Evolutionary conservation across 192 early-diverging fungal genomes (phyloP).

Genomic region (Glomus cerebriforme): DNA sequence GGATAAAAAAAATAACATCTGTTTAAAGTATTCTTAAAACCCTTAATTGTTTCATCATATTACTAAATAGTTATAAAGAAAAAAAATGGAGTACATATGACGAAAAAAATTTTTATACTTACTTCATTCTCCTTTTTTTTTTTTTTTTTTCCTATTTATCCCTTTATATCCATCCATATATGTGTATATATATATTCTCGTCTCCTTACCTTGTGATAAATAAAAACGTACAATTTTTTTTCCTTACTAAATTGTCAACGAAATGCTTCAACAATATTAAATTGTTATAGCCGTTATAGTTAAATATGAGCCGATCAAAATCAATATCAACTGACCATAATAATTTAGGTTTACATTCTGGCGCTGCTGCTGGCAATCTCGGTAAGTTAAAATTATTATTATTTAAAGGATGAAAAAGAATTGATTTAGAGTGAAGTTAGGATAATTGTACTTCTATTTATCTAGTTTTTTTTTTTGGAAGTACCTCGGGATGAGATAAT

Average conservation of each 20-base stretch:
- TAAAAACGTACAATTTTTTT: not conserved
- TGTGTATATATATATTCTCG: too few species aligned
- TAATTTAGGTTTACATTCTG: conserved; percentile 51
- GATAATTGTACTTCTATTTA: too few species aligned
- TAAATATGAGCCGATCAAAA: not conserved
- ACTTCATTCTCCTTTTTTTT: not conserved
- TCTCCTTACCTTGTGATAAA: too few species aligned
- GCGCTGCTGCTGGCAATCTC: conserved; percentile 56
- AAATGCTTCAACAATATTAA: not conserved
- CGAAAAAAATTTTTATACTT: not conserved
- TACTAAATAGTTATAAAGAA: not conserved
- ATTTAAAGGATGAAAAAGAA: not conserved
- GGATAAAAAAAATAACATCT: not conserved
- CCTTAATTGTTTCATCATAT: not conserved
- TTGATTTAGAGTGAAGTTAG: too few species aligned
- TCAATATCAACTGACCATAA: not conserved
- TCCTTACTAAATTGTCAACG: not conserved
- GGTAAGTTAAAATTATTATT: conserved; percentile 38
- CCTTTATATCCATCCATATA: not conserved
- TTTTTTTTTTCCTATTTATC: too few species aligned
- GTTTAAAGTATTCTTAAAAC: not conserved
- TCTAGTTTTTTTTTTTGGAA: too few species aligned
- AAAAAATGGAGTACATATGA: not conserved
- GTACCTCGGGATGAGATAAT: too few species aligned
- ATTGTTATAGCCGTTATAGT: not conserved